phyloP scores from a whole-genome alignment of 495 filamentous ascomycete species.

The Aspergillus coremiiformis region DNA sequence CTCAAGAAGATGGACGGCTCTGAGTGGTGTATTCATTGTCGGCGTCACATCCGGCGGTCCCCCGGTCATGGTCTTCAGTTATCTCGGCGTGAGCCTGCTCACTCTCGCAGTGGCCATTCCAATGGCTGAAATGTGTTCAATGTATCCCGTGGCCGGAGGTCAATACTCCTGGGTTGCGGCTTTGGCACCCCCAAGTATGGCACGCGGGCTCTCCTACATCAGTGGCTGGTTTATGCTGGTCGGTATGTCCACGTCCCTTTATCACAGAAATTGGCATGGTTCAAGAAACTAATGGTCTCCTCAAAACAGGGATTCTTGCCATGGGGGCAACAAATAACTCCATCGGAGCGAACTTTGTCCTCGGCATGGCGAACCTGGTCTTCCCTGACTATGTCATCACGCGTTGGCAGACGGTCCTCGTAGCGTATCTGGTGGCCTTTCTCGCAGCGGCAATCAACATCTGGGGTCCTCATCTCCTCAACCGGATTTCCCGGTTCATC shows the following conservation, averaged over 20 bases:
- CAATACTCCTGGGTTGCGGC: slow-evolving; percentile 54
- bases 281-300: neutral
- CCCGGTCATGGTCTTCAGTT: slow-evolving; percentile 52
- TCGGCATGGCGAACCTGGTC: slow-evolving; percentile 48
- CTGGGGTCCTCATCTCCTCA: slow-evolving; percentile 42
- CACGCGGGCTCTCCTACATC: slow-evolving; percentile 40
- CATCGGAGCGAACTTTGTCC: slow-evolving; percentile 47
- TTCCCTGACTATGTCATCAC: slow-evolving; percentile 47
- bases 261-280: neutral
- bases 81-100: slow-evolving; percentile 44
- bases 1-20: slow-evolving; percentile 43
- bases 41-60: slow-evolving; percentile 49
- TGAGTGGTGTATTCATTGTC: slow-evolving; percentile 50
- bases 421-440: slow-evolving; percentile 43
- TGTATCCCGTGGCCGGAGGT: slow-evolving; percentile 46
- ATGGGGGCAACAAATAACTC: slow-evolving; percentile 56
- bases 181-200: slow-evolving; percentile 45
- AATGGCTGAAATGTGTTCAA: slow-evolving; percentile 53
- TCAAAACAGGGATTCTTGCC: slow-evolving; percentile 34
- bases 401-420: slow-evolving; percentile 50
- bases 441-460: slow-evolving; percentile 42
- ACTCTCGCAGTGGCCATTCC: slow-evolving; percentile 48
- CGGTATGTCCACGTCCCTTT: slow-evolving; percentile 21
- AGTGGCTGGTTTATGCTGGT: slow-evolving; percentile 50
- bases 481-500: slow-evolving; percentile 44